Percentiles rank a stretch among this genome's conserved stretches.
These are phyloP conservation scores for Acacia pycnantha DNA, from an alignment of 331 rosid genomes.

Conservation along the genomic window DNA sequence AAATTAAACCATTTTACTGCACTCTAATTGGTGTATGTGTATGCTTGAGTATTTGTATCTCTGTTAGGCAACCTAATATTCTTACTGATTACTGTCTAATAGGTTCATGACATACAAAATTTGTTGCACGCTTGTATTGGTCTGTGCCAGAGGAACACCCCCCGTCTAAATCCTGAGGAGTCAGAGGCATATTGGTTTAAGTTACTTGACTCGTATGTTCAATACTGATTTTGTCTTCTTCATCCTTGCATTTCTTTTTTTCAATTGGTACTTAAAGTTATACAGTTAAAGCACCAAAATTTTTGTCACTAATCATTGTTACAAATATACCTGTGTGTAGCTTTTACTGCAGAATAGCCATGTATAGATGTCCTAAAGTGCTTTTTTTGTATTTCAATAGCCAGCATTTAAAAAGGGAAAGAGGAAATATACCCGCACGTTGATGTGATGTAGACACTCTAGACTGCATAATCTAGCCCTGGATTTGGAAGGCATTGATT, in stretches of 20 bases:
- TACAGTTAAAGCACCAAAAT: conserved; percentile 1
- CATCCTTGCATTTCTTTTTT: conserved; percentile 12
- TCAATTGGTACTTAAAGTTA: not conserved
- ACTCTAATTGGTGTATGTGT: not conserved
- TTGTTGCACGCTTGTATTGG: conserved; percentile 81
- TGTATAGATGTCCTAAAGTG: not conserved
- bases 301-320: conserved; percentile 12
- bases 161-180: conserved; percentile 92
- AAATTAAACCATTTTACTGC: conserved; percentile 18
- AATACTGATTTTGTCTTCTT: conserved; percentile 13
- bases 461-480: conserved; percentile 1
- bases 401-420: not conserved
- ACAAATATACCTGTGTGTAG: not conserved
- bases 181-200: conserved; percentile 94
- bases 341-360: not conserved
- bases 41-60: conserved; percentile 16
- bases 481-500: conserved; percentile 5
- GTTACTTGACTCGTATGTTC: conserved; percentile 91
- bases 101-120: conserved; percentile 63
- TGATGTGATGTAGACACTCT: not conserved
- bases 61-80: conserved; percentile 25
- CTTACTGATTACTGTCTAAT: conserved; percentile 30
- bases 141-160: conserved; percentile 97
- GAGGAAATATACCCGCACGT: not conserved
- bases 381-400: not conserved